Base-by-base conservation (phyloP, 1,139 yeast species). In the Saccharomyces hybrid region DNA sequence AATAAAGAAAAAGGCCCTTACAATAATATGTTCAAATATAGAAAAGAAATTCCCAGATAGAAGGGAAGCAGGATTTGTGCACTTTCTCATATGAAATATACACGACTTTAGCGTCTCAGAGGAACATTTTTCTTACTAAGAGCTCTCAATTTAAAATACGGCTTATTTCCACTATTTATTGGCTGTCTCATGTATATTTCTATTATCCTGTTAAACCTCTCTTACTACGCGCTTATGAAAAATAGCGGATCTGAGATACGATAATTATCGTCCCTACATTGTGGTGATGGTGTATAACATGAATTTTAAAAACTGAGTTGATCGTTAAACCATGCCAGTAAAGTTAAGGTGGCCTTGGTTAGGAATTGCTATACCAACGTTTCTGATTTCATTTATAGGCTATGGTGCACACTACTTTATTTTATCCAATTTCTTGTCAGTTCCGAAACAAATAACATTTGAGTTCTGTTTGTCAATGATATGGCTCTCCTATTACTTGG, bases 401-500 rank as follows among this genome's bases (percentile, higher is more conserved):
- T 81, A 82, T 62, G 83, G 84, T 7, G 76, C 87, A 1, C 87
- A 85, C 65, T 76, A 69, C 63, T 77, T 82, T 61, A 78, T 87
- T 51, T 77, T 83, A 55, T 66, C 73, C 7, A 75, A 78, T 53
- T 76, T 76, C 56, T 66, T 81, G 53, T 56, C 79, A 2, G 13
- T 48, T 0, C 52, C 59, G 1, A 69, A 74, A 41, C 88, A 83
- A 61, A 48, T 77, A 0, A 64, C 74, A 64, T 83, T 79, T 65
- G 79, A 85, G 62, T 53, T 75, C 4, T 73, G 76, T 25, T 66
- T 84, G 1, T 61, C 76, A 1, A 75, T 83, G 80, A 74, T 85
- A 5, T 90, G 96, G 96, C 48, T 88, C 0, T 81, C 88, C 0
- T 88, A 88, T 64, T 67, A 70, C 49, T 62, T 82, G 47, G 95